Base-by-base conservation (phyloP, 2,329 filamentous ascomycete species). In the Talaromyces verruculosus region DNA sequence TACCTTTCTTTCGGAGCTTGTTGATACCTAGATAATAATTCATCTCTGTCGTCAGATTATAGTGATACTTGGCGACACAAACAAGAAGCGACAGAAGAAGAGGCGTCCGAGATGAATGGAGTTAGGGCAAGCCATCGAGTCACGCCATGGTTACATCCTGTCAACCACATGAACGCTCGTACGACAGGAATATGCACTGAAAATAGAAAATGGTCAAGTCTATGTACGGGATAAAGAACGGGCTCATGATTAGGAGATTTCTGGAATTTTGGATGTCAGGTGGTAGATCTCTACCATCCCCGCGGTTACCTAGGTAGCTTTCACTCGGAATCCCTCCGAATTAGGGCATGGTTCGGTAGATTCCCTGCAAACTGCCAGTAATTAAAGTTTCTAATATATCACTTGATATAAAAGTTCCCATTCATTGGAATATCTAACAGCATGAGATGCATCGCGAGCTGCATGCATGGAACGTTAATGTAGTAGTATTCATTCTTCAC, bases 81-180 rank as follows among this genome's bases (percentile, higher is more conserved):
- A 4, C n/a, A 37, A 22, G 11, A 39, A 37, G 2, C 53, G 19
- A 57, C 33, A 57, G n/a, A 57, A 22, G 8, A 39, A 25, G 30
- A 37, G 13, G 11, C n/a, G 53, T 25, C 15, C n/a, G 19, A 30
- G 53, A 37, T 55, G 19, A 37, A 37, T 57, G 10, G 7, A 57
- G 53, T 57, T 57, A 57, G 33, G 53, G 53, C 19, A 57, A 57
- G 28, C 47, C 47, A 51, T 51, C 47, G 47, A 51, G 47, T n/a
- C 45, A 30, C 6, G 51, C n/a, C 53, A 57, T 25, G 51, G 53
- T 57, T 57, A 39, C 53, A 57, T 57, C 33, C 53, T 37, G 51
- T 57, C 51, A 57, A 57, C 30, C 51, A 57, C 51, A 37, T 57
- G 53, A 37, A 57, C 33, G n/a, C 17, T 22, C 39, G 30, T 57